Evolutionary conservation across 2,329 filamentous ascomycete genomes (phyloP).

Genomic region (Lachnellula suecica): DNA sequence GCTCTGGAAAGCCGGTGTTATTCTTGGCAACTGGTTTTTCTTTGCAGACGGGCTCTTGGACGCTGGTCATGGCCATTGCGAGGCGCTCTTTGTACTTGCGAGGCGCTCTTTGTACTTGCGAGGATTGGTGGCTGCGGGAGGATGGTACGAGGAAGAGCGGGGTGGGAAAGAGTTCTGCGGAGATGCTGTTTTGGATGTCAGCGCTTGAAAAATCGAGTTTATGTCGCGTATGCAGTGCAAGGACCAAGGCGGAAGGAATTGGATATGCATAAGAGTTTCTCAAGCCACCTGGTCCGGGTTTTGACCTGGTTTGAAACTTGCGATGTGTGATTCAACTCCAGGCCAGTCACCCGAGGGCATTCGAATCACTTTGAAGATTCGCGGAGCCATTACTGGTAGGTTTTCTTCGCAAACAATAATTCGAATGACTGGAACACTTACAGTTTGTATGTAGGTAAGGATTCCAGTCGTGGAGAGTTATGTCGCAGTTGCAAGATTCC

Average conservation of each 20-base stretch:
- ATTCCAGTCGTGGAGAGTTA: too few species aligned
- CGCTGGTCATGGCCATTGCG: constrained; percentile 15
- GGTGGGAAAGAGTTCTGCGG: constrained; percentile 1
- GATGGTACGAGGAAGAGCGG: not conserved
- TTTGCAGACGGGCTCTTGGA: constrained; percentile 16
- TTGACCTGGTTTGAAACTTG: not conserved
- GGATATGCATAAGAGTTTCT: not conserved
- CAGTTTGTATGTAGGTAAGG: too few species aligned
- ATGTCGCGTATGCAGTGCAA: constrained; percentile 2
- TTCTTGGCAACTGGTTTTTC: constrained; percentile 15
- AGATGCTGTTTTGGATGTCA: constrained; percentile 5
- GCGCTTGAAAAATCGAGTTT: constrained; percentile 7
- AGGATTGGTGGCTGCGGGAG: too few species aligned
- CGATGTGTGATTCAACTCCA: not conserved
- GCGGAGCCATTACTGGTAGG: too few species aligned
- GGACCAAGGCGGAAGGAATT: not conserved
- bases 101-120: constrained; percentile 4
- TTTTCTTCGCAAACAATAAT: too few species aligned
- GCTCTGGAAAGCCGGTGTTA: constrained; percentile 37
- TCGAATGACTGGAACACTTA: not conserved
- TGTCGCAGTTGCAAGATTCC: not conserved
- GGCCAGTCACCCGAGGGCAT: not conserved
- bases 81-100: constrained; percentile 6
- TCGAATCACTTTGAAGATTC: not conserved
- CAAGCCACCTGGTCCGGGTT: too few species aligned